Base-by-base conservation (phyloP, 2,329 filamentous ascomycete genomes). In the Pyrenophora teres region DNA sequence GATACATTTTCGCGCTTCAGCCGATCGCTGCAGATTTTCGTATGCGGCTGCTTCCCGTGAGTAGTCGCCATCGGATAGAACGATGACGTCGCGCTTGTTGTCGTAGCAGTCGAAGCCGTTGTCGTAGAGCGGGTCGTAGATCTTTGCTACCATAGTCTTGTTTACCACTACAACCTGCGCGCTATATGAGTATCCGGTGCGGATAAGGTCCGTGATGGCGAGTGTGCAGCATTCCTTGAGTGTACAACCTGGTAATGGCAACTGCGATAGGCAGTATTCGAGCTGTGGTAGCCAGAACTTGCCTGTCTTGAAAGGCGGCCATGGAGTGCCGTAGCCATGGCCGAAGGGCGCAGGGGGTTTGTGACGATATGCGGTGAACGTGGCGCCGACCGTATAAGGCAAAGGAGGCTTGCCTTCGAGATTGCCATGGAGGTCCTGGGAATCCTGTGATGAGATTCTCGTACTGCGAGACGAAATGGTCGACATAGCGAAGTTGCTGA, bases 101-200 rank as follows among this genome's bases (percentile, higher is more conserved):
- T 23, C 36, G n/a, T 42, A 44, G 3, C 33, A 18, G 19, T 49
- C 40, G 10, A 37, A 21, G 1, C 13, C 16, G 13, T 33, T 13
- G 10, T 55, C 50, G 18, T 52, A 55, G 5, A 53, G 39, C 6
- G 53, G 53, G 12, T 56, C 50, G 30, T 50, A 53, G 12, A 53
- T 53, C 25, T 50, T 56, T 3, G 53, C 50, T 6, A 53, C 50
- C 23, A 46, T 18, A 9, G 8, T 18, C 7, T 36, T 25, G 4
- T 53, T 44, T 5, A 47, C 30, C 2, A 40, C 30, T 6, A 53
- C 41, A 6, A 56, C 9, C 18, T 53, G 53, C 7, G 53, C 50
- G 8, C 39, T 42, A 8, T 16, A 36, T n/a, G n/a, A 13, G 13
- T 36, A 38, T 1, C 50, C 53, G 4, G 46, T 46, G 9, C 45